Evolutionary conservation across 2,329 filamentous ascomycete genomes (phyloP).

Genomic region (Cytospora chrysosperma): DNA sequence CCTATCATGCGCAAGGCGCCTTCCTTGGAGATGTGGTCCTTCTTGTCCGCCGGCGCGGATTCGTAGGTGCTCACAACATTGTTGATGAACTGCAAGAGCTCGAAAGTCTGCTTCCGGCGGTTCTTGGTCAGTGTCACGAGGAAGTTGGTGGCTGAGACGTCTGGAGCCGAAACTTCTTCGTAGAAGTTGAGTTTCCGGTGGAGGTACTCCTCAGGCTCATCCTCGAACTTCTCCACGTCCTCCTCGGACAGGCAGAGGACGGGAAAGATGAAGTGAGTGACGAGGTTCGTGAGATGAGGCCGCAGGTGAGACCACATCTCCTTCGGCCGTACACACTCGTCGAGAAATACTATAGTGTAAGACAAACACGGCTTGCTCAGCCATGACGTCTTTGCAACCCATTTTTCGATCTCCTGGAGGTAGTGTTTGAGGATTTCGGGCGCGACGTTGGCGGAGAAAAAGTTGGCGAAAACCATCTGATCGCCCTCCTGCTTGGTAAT

Average conservation of each 20-base stretch:
- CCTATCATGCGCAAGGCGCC: conserved; percentile 97
- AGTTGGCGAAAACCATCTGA: conserved; percentile 80
- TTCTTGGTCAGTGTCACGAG: conserved; percentile 91
- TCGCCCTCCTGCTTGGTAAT: conserved; percentile 70
- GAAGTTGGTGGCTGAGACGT: conserved; percentile 96
- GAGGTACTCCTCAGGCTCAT: conserved; percentile 93
- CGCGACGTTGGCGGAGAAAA: conserved; percentile 86
- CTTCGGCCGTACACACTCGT: conserved; percentile 97
- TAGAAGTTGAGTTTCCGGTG: conserved; percentile 98
- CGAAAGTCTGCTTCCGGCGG: conserved; percentile 92
- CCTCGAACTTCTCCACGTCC: conserved; percentile 89
- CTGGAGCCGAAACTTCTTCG: conserved; percentile 92
- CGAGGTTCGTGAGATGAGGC: conserved; percentile 87
- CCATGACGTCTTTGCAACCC: conserved; percentile 93
- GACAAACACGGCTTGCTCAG: conserved; percentile 91
- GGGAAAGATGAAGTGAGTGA: conserved; percentile 93
- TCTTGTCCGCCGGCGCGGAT: conserved; percentile 76
- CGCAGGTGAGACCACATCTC: conserved; percentile 94
- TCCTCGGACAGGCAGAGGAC: conserved; percentile 90
- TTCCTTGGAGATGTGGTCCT: conserved; percentile 94
- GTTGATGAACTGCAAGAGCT: conserved; percentile 93
- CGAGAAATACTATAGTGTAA: conserved; percentile 90
- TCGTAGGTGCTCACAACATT: conserved; percentile 93
- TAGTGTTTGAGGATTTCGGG: conserved; percentile 97
- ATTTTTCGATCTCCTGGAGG: conserved; percentile 91